Evolutionary conservation across 2,329 filamentous ascomycete genomes (phyloP).

Genomic region (Pseudofabraea citricarpa): DNA sequence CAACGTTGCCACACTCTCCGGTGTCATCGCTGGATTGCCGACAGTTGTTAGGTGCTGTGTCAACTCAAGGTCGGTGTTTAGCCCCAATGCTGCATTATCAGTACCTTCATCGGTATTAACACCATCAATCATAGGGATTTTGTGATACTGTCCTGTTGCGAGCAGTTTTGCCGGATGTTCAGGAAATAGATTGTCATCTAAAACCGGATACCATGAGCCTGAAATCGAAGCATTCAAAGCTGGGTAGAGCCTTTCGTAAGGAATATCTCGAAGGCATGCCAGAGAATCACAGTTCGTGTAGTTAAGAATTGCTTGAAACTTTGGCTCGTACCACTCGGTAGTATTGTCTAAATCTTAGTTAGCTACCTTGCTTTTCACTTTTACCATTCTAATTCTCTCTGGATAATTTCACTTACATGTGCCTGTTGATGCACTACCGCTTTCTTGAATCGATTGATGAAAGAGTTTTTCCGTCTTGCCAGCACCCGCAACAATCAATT

Average conservation of each 20-base stretch:
- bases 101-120: slow-evolving; percentile 30
- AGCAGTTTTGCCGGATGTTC: slow-evolving; percentile 27
- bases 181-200: slow-evolving; percentile 31
- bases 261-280: neutral
- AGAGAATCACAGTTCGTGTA: neutral
- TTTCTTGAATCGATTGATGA: slow-evolving; percentile 2
- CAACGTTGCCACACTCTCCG: neutral
- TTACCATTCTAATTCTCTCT: neutral
- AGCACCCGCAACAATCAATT: slow-evolving; percentile 36
- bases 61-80: neutral
- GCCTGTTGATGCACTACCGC: neutral
- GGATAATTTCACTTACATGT: neutral
- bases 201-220: slow-evolving; percentile 28
- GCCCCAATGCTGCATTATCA: neutral
- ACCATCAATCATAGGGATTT: slow-evolving; percentile 38
- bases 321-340: slow-evolving; percentile 1
- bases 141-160: slow-evolving; percentile 25
- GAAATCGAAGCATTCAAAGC: slow-evolving; percentile 32
- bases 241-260: slow-evolving; percentile 14
- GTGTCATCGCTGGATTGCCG: slow-evolving; percentile 1
- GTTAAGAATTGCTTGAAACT: slow-evolving; percentile 1
- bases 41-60: neutral
- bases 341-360: slow-evolving; percentile 1
- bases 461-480: slow-evolving; percentile 1
- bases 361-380: neutral